Conservation (phyloP, 805 yeast species). For the Wickerhamomyces queroliae region DNA sequence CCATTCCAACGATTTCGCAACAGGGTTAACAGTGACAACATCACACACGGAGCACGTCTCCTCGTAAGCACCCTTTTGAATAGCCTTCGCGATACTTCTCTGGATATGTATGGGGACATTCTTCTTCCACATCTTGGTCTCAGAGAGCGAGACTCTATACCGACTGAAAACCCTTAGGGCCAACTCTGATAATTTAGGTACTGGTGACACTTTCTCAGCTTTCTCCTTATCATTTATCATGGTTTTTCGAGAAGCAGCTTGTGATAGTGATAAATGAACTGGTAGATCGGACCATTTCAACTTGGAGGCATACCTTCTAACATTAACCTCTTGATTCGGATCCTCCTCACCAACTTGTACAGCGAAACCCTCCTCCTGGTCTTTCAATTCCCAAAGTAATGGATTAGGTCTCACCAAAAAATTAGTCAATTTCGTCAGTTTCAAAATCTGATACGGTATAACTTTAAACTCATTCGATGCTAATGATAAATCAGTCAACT, state of each 20-base stretch:
- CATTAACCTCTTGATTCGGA: slow-evolving; percentile 9
- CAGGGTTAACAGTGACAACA: slow-evolving; percentile 43
- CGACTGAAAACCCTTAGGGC: slow-evolving; percentile 42
- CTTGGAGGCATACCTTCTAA: slow-evolving; percentile 18
- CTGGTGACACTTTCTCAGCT: slow-evolving; percentile 18
- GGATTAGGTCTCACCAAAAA: slow-evolving; percentile 56
- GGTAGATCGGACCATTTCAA: slow-evolving; percentile 19
- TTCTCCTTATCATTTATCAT: slow-evolving; percentile 16
- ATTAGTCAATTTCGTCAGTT: slow-evolving; percentile 34
- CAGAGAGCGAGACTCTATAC: slow-evolving; percentile 49
- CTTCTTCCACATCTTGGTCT: slow-evolving; percentile 47
- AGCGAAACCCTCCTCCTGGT: slow-evolving; percentile 13
- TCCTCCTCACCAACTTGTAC: slow-evolving; percentile 16
- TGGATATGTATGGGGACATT: slow-evolving; percentile 41
- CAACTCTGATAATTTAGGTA: slow-evolving; percentile 42
- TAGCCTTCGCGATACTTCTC: slow-evolving; percentile 40
- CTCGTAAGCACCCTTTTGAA: slow-evolving; percentile 44
- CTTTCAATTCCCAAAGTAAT: slow-evolving; percentile 18
- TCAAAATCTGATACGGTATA: slow-evolving; percentile 49
- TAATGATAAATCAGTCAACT: slow-evolving; percentile 45
- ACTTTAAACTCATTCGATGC: slow-evolving; percentile 44
- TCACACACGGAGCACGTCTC: slow-evolving; percentile 51
- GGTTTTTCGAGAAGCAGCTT: not conserved
- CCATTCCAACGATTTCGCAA: slow-evolving; percentile 60
- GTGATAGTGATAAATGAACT: slow-evolving; percentile 2